phyloP scores from a whole-genome alignment of 805 yeast species.

The Barnettozyma siamensis region DNA sequence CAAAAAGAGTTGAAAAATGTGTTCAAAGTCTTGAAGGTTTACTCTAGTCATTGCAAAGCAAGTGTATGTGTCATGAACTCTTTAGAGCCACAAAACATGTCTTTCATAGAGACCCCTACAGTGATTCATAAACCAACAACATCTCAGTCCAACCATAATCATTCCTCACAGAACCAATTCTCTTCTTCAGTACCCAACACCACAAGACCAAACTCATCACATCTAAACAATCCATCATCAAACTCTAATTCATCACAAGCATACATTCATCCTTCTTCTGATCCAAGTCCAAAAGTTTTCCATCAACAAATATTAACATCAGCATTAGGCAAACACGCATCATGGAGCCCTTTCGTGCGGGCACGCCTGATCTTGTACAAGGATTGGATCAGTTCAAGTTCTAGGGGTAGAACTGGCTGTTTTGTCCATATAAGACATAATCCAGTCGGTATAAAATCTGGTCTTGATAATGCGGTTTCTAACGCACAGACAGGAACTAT shows the following conservation, averaged over 20 bases:
- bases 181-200: no score
- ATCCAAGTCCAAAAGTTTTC: slow-evolving; percentile 8
- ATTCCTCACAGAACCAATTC: background rate
- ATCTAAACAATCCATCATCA: background rate
- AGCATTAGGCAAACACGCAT: slow-evolving; percentile 17
- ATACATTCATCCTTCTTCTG: background rate
- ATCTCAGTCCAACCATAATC: background rate
- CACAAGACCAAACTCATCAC: background rate
- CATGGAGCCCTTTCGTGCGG: slow-evolving; percentile 15
- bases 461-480: no score
- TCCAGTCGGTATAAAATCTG: background rate
- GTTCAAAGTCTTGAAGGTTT: slow-evolving; percentile 14
- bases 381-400: slow-evolving; percentile 14
- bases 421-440: slow-evolving; percentile 19
- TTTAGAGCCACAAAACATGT: slow-evolving; percentile 15
- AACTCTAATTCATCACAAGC: slow-evolving; percentile 3
- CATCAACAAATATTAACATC: slow-evolving; percentile 21
- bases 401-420: slow-evolving; percentile 1
- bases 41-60: slow-evolving; percentile 14
- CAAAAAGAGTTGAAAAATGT: slow-evolving; percentile 11
- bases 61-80: slow-evolving; percentile 16
- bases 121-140: background rate
- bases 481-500: no score
- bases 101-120: slow-evolving; percentile 17
- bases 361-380: slow-evolving; percentile 20